A percentile compares a stretch with the other conserved stretches of the same genome.
Conservation (phyloP, 2,329 filamentous ascomycete genomes). For the Diaporthe longicolla region DNA sequence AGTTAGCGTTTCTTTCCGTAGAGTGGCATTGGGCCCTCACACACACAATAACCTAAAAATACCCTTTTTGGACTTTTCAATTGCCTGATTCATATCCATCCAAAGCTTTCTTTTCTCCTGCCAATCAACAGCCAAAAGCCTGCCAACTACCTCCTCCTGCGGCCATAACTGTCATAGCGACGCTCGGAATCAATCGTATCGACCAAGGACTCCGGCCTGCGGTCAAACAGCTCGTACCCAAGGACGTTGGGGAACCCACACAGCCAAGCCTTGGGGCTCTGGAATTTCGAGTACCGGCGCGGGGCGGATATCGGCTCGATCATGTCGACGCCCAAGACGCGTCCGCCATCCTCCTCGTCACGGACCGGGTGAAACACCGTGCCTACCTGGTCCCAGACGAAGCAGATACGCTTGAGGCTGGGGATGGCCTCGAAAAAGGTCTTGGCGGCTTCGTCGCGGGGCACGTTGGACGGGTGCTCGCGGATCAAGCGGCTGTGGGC, state of each 20-base stretch:
- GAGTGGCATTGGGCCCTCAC: not conserved
- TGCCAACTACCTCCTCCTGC: not conserved
- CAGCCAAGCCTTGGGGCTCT: conserved; percentile 25
- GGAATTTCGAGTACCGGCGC: conserved; percentile 24
- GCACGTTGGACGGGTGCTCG: conserved; percentile 22
- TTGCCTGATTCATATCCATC: not conserved
- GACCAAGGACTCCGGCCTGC: not conserved
- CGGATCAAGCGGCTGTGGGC: conserved; percentile 33
- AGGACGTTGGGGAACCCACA: conserved; percentile 40
- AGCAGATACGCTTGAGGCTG: conserved; percentile 37
- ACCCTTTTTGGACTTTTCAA: not conserved
- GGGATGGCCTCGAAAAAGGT: conserved; percentile 35
- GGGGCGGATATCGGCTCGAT: conserved; percentile 20
- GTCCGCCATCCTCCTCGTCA: not conserved
- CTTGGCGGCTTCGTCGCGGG: conserved; percentile 29
- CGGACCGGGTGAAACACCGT: conserved; percentile 25
- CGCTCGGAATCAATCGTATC: not conserved
- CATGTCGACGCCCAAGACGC: conserved; percentile 28
- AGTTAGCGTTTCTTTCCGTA: not conserved
- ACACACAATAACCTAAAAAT: not conserved
- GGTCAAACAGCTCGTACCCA: conserved; percentile 27
- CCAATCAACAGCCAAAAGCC: not conserved
- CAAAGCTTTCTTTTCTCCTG: not conserved
- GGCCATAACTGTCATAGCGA: conserved; percentile 26
- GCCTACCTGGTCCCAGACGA: conserved; percentile 40